phyloP scores from a whole-genome alignment of 2,329 filamentous ascomycete genomes.

The Chrysoporthe puriensis region DNA sequence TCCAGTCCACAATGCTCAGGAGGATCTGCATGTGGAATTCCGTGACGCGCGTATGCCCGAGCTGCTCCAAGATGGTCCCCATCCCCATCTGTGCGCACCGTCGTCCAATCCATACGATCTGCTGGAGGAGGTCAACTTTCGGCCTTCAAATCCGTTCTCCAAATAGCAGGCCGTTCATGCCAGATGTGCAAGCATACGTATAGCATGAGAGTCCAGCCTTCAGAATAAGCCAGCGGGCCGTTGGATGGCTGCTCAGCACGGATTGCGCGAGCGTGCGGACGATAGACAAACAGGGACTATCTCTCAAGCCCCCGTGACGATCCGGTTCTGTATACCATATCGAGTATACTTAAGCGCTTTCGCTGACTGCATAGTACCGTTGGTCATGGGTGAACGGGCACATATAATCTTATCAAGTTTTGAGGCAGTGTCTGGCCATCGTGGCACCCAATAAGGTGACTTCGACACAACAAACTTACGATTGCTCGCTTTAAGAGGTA shows the following conservation, averaged over 20 bases:
- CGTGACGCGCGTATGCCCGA: neutral
- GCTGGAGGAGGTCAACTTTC: neutral
- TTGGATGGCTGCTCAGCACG: neutral
- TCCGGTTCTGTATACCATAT: neutral
- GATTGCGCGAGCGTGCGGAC: neutral
- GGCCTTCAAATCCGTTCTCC: neutral
- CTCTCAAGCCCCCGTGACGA: neutral
- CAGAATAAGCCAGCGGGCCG: neutral
- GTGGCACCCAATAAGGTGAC: neutral
- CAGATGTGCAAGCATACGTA: neutral
- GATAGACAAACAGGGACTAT: neutral
- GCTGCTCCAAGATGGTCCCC: neutral
- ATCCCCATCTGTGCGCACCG: neutral
- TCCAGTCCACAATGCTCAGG: neutral
- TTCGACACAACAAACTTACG: slow-evolving; percentile 4
- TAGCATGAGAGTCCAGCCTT: neutral
- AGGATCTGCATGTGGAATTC: neutral
- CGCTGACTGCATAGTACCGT: neutral
- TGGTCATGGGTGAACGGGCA: neutral
- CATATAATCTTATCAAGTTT: neutral
- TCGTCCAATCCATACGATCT: neutral
- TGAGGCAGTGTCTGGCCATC: neutral
- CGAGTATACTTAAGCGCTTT: neutral
- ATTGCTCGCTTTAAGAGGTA: neutral
- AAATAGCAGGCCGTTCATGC: neutral